phyloP scores from a whole-genome alignment of 129 eudicot genomes.

The Flaveria bidentis region DNA sequence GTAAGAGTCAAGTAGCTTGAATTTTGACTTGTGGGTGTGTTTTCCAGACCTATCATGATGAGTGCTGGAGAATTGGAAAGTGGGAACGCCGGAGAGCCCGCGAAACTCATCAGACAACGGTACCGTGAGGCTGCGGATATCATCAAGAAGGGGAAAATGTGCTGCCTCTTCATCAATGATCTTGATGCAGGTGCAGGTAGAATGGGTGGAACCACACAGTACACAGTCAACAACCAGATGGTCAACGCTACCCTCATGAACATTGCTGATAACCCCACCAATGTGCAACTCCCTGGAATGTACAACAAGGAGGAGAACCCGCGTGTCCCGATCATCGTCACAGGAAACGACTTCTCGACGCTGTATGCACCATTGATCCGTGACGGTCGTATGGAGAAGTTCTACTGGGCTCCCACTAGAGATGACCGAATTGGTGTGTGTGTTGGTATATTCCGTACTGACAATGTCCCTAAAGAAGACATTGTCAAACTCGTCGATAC shows the following conservation, averaged over 20 bases:
- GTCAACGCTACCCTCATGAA: slow-evolving; percentile 98
- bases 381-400: slow-evolving; percentile 99
- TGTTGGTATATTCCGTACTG: slow-evolving; percentile 73
- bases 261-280: slow-evolving; percentile 97
- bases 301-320: slow-evolving; percentile 97
- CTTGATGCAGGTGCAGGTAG: slow-evolving; percentile 98
- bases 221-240: slow-evolving; percentile 99
- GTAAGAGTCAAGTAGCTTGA: neutral
- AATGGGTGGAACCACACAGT: slow-evolving; percentile 97
- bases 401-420: slow-evolving; percentile 99
- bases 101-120: slow-evolving; percentile 85
- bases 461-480: slow-evolving; percentile 48
- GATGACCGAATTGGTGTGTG: slow-evolving; percentile 97
- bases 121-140: slow-evolving; percentile 94
- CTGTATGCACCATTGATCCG: slow-evolving; percentile 96
- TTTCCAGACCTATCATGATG: slow-evolving; percentile 91
- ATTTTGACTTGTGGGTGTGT: slow-evolving; percentile 19
- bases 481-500: slow-evolving; percentile 74
- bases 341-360: slow-evolving; percentile 96
- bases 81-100: slow-evolving; percentile 98
- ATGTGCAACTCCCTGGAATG: slow-evolving; percentile 97
- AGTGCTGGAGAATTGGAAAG: slow-evolving; percentile 99
- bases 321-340: slow-evolving; percentile 88
- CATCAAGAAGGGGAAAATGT: slow-evolving; percentile 93
- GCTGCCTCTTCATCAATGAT: slow-evolving; percentile 92